Evolutionary conservation across 2,329 filamentous ascomycete species (phyloP), one percentile per base, ranked within the genome.

Genomic region (Ceratocystis ficicola): DNA sequence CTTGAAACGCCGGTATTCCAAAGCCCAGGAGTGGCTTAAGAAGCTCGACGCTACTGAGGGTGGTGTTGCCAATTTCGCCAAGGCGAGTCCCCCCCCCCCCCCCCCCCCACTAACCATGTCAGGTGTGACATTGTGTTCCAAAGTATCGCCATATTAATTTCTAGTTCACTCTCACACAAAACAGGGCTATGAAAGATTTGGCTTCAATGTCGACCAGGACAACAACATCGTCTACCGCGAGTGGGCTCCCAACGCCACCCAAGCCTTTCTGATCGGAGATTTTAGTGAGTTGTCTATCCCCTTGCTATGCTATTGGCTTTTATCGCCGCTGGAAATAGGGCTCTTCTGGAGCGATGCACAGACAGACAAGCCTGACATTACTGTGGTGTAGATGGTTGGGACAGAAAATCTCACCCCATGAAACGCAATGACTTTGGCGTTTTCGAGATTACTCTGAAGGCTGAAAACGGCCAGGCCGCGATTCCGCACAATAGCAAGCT

Each of bases 401-500:
- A 95, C 74, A 81, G 86, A 72, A 83, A 85, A 69, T 85, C 90
- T 28, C 89, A 94, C 71, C 86, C 87, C 63, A 96, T 99, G 94
- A 88, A 83, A 72, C 94, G 89, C 77, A 84, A 95, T 72, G 76
- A 81, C 50, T 97, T 85, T 74, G 94, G 94, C 3, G 86, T 95
- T 32, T 99, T 93, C 78, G 88, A 95, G 73, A 85, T 96, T 64
- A 83, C 79, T 0, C 71, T 99, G 7, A 88, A 89, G 10, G 84
- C 88, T 60, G 83, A 83, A 67, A 73, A 90, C 72, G 91, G 92
- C 44, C 78, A 88, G 68, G 81, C 90, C 57, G 86, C 86, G 3
- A 96, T 99, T 72, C 82, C 87, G 62, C 94, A 99, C 77, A 90
- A 96, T 70, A 95, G 91, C 71, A 99, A 96, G 78, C 77, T 99